Conservation (phyloP, 306 rosid species). For the Cotoneaster glaucophyllus region DNA sequence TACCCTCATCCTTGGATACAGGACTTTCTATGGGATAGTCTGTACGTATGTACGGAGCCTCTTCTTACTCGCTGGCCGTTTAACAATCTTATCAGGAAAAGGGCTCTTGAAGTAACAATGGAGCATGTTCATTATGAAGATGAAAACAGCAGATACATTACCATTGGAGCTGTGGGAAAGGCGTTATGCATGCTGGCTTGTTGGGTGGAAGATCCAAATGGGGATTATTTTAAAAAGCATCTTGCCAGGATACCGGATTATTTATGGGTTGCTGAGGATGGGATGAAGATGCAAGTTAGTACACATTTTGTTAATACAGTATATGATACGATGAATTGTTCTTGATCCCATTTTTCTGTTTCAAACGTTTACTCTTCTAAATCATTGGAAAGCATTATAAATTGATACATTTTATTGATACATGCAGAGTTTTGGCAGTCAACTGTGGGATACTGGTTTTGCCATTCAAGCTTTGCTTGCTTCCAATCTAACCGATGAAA, state of each 20-base stretch:
- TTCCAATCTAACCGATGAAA: slow-evolving; percentile 36
- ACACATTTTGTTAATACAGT: not conserved
- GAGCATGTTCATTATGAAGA: slow-evolving; percentile 80
- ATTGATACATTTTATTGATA: not conserved
- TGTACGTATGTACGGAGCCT: slow-evolving; percentile 50
- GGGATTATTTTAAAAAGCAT: slow-evolving; percentile 32
- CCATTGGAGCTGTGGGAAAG: slow-evolving; percentile 60
- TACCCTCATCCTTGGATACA: slow-evolving; percentile 58
- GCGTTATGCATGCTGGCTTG: slow-evolving; percentile 16
- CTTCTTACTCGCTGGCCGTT: slow-evolving; percentile 70
- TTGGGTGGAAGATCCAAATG: slow-evolving; percentile 33
- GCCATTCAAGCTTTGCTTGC: slow-evolving; percentile 64
- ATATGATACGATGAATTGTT: not conserved
- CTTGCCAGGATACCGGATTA: slow-evolving; percentile 25
- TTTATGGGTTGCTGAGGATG: slow-evolving; percentile 34
- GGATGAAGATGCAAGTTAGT: slow-evolving; percentile 14
- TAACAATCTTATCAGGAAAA: slow-evolving; percentile 46
- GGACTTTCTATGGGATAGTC: slow-evolving; percentile 61
- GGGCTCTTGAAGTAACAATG: slow-evolving; percentile 59
- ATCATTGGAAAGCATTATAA: no score
- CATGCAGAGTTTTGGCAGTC: slow-evolving; percentile 47
- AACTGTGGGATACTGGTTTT: slow-evolving; percentile 58
- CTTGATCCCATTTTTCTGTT: not conserved
- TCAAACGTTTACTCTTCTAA: not conserved
- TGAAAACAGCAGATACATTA: slow-evolving; percentile 57